phyloP scores from a whole-genome alignment of 1,139 yeast genomes.

The Geotrichum carabidarum region DNA sequence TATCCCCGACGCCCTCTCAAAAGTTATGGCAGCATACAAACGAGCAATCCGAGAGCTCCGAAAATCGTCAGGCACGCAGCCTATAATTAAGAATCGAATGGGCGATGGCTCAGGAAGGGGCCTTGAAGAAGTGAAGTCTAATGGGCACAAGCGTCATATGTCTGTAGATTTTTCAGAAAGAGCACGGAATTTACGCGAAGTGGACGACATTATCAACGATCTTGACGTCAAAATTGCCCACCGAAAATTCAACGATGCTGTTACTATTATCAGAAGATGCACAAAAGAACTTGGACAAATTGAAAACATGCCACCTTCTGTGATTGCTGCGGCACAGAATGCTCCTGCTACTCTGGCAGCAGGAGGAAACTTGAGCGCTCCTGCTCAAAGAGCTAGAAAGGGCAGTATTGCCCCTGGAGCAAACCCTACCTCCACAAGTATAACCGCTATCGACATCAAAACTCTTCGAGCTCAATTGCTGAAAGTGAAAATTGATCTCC shows the following conservation, averaged over 20 bases:
- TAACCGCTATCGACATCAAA: slow-evolving; percentile 15
- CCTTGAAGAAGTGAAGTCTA: slow-evolving; percentile 7
- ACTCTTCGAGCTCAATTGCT: slow-evolving; percentile 22
- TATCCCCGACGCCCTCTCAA: slow-evolving; percentile 53
- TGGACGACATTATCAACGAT: slow-evolving; percentile 62
- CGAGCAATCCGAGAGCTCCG: slow-evolving; percentile 61
- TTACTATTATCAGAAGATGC: slow-evolving; percentile 43
- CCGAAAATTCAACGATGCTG: slow-evolving; percentile 52
- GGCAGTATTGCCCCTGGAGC: slow-evolving; percentile 3
- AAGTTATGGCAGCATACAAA: slow-evolving; percentile 54
- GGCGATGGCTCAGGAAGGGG: background rate
- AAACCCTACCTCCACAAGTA: background rate
- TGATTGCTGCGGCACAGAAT: slow-evolving; percentile 20
- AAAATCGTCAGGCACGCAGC: slow-evolving; percentile 37
- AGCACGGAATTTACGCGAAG: slow-evolving; percentile 41
- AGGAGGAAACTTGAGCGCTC: slow-evolving; percentile 13
- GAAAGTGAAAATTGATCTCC: slow-evolving; percentile 30
- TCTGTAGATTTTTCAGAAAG: slow-evolving; percentile 24
- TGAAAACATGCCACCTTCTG: slow-evolving; percentile 22
- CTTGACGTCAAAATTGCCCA: slow-evolving; percentile 63
- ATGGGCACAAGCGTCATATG: slow-evolving; percentile 18
- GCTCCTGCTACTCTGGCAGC: slow-evolving; percentile 19
- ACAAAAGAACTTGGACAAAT: slow-evolving; percentile 18
- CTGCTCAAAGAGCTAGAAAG: background rate
- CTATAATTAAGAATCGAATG: background rate